A percentile compares a stretch with the other conserved stretches of the same genome.
phyloP scores from a whole-genome alignment of 1,139 yeast genomes.

The Petasospora rhodanensis region DNA sequence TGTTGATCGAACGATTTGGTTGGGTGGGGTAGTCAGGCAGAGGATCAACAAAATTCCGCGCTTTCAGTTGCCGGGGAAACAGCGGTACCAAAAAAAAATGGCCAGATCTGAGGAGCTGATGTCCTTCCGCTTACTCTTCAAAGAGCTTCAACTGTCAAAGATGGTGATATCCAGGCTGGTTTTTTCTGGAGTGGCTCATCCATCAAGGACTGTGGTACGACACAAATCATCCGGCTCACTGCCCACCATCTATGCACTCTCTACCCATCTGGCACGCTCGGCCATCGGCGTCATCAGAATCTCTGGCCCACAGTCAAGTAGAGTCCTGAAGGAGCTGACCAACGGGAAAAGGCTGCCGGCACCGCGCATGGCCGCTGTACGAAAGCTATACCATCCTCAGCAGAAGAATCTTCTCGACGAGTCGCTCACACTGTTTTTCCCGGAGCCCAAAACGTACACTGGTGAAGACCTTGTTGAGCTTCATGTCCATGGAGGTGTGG shows the following conservation, averaged over 20 bases:
- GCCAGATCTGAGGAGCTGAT: no score
- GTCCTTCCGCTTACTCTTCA: no score
- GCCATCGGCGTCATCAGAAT: conserved; percentile 86
- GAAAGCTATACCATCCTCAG: conserved; percentile 45
- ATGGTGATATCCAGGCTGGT: no score
- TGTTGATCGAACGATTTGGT: no score
- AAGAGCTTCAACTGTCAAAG: no score
- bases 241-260: conserved; percentile 77
- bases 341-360: conserved; percentile 33
- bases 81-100: no score
- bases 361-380: conserved; percentile 52
- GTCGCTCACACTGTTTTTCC: conserved; percentile 65
- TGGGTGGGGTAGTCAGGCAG: no score
- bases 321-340: conserved; percentile 47
- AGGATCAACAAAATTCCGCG: no score
- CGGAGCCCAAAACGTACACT: conserved; percentile 79
- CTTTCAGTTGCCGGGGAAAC: no score
- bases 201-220: no score
- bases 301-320: conserved; percentile 62
- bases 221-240: not conserved
- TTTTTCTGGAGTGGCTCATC: not conserved
- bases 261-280: conserved; percentile 76
- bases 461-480: conserved; percentile 89
- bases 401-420: conserved; percentile 57
- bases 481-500: conserved; percentile 91